phyloP scores from a whole-genome alignment of 768 basidiomycete species.

The Tylopilus intermedius region DNA sequence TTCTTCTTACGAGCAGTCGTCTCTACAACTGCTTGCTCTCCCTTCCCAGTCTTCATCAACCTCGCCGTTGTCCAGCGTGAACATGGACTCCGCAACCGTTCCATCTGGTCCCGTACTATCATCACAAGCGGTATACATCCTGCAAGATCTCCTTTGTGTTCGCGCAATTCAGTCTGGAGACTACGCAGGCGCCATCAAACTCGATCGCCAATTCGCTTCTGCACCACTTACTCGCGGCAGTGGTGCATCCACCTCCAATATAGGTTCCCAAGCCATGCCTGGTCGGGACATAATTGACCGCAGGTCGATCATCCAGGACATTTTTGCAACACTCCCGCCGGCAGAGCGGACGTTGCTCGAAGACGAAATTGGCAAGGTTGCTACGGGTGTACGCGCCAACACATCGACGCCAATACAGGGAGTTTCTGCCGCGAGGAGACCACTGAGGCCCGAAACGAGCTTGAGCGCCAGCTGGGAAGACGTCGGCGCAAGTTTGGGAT shows the following conservation, averaged over 20 bases:
- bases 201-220: conserved; percentile 59
- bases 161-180: conserved; percentile 71
- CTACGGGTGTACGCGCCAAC: conserved; percentile 20
- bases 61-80: conserved; percentile 14
- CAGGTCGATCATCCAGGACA: conserved; percentile 63
- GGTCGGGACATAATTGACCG: conserved; percentile 40
- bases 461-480: conserved; percentile 67
- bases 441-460: conserved; percentile 30
- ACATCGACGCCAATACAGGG: conserved; percentile 1
- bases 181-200: conserved; percentile 67
- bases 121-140: conserved; percentile 44
- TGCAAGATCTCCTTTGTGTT: conserved; percentile 77
- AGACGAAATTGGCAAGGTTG: conserved; percentile 44
- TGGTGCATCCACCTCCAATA: conserved; percentile 6
- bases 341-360: conserved; percentile 64
- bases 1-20: conserved; percentile 55
- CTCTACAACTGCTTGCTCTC: conserved; percentile 54
- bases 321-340: conserved; percentile 57
- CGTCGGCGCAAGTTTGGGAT: conserved; percentile 25
- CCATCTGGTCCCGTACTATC: conserved; percentile 30
- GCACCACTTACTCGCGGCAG: conserved; percentile 30
- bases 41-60: conserved; percentile 40
- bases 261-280: conserved; percentile 24
- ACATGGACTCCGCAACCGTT: not conserved
- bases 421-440: conserved; percentile 18